Percentiles rank a stretch among this genome's conserved stretches.
Conservation (phyloP, 2,329 filamentous ascomycete species). For the Aspergillus novofumigatus region DNA sequence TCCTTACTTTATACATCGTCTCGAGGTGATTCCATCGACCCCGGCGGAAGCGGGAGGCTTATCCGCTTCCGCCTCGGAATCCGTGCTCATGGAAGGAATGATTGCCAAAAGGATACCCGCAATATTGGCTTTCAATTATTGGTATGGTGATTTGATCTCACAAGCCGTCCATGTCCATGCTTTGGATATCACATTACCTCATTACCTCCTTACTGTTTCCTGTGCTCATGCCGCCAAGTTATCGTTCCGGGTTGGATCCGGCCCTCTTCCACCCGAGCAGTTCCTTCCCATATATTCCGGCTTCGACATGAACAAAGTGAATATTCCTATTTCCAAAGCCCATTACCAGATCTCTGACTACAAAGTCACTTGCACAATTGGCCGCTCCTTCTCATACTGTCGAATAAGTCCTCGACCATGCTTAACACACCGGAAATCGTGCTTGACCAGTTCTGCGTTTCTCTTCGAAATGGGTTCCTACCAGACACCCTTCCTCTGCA, state of each 20-base stretch:
- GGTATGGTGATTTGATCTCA: neutral
- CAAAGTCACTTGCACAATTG: neutral
- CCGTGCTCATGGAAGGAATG: slow-evolving; percentile 6
- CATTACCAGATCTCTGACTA: neutral
- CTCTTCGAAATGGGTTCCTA: slow-evolving; percentile 68
- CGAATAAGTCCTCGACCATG: slow-evolving; percentile 17
- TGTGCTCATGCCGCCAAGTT: neutral
- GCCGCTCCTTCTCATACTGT: neutral
- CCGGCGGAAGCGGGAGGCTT: slow-evolving; percentile 9
- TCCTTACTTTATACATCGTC: neutral
- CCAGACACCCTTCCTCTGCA: slow-evolving; percentile 70
- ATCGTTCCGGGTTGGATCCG: neutral
- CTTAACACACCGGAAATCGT: slow-evolving; percentile 23
- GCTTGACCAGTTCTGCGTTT: slow-evolving; percentile 65
- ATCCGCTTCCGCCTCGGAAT: slow-evolving; percentile 22
- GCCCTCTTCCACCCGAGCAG: neutral
- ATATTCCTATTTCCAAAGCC: neutral
- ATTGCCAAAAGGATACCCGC: neutral
- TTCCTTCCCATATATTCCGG: neutral
- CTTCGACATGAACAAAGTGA: neutral
- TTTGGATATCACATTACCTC: neutral
- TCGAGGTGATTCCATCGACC: neutral
- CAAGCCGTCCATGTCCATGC: neutral
- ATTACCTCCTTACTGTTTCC: neutral
- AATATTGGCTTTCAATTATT: neutral